A percentile compares a stretch with the other conserved stretches of the same genome.
phyloP scores from a whole-genome alignment of 768 basidiomycete genomes.

The Kwoniella europaea region DNA sequence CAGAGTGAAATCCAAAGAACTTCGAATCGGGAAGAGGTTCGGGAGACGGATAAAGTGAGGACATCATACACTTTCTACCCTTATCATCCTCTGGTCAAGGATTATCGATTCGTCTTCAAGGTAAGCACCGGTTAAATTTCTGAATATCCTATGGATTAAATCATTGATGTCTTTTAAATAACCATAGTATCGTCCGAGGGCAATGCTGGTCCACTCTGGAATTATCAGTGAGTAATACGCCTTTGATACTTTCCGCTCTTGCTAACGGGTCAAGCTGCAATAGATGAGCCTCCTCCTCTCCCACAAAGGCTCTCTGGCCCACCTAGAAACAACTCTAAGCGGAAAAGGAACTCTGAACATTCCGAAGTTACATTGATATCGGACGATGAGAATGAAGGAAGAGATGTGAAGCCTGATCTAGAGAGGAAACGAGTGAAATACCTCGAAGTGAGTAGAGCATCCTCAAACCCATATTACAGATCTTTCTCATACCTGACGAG shows the following conservation, averaged over 20 bases:
- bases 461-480: neutral
- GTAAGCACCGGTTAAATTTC: neutral
- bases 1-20: neutral
- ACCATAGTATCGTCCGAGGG: slow-evolving; percentile 3
- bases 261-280: neutral
- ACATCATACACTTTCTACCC: neutral
- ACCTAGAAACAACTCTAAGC: neutral
- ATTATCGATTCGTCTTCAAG: slow-evolving; percentile 17
- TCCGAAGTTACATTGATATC: neutral
- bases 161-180: neutral
- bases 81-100: neutral
- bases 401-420: slow-evolving; percentile 1
- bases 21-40: neutral
- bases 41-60: neutral
- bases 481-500: neutral
- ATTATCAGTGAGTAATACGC: neutral
- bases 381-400: neutral
- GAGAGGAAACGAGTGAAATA: slow-evolving; percentile 13
- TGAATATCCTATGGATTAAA: neutral
- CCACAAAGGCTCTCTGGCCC: neutral
- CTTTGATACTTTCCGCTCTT: neutral
- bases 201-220: neutral
- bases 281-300: neutral
- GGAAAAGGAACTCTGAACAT: neutral
- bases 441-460: slow-evolving; percentile 6